Conservation (phyloP, 495 filamentous ascomycete species). For the Penicillium turbatum region DNA sequence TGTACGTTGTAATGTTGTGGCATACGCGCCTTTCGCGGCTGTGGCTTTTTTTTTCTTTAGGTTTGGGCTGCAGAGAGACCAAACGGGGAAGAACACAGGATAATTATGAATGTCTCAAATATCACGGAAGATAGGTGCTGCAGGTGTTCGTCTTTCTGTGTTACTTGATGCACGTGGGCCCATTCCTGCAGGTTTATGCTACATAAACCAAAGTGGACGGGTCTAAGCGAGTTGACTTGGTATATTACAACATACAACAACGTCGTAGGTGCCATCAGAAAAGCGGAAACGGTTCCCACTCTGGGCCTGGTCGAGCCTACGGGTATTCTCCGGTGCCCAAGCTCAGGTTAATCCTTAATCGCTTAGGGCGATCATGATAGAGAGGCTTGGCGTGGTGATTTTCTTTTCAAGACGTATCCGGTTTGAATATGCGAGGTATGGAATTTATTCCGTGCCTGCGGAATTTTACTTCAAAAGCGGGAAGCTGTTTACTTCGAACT, state of each 20-base stretch:
- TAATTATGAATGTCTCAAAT: neutral
- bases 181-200: constrained; percentile 1
- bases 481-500: neutral
- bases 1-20: too few species aligned
- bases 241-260: too few species aligned
- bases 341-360: neutral
- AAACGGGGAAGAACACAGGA: neutral
- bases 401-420: neutral
- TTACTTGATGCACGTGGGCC: constrained; percentile 11
- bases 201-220: neutral
- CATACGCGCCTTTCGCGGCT: constrained; percentile 23
- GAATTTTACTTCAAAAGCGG: neutral
- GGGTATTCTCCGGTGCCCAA: constrained; percentile 5
- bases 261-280: neutral
- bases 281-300: neutral
- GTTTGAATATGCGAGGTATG: neutral
- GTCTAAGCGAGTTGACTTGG: neutral
- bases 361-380: neutral
- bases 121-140: neutral
- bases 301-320: neutral
- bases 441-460: too few species aligned
- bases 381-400: neutral
- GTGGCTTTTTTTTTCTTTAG: constrained; percentile 8
- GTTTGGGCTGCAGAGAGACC: neutral
- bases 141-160: constrained; percentile 2